A percentile compares a stretch with the other conserved stretches of the same genome.
Evolutionary conservation across 176 grass and related monocot genomes (phyloP).

Genomic region (Hordeum marinum): DNA sequence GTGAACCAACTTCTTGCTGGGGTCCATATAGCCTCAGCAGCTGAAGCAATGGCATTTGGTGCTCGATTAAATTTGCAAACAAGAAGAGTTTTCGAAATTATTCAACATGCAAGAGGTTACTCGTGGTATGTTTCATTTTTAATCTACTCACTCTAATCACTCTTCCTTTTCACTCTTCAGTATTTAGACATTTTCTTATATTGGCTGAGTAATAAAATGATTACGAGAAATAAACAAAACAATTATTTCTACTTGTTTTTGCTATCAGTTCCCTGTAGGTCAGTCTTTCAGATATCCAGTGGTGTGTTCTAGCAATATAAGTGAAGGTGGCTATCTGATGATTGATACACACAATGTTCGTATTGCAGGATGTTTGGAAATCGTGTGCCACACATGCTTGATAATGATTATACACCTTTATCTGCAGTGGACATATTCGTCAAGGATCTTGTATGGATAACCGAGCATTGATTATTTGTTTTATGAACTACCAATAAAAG

Average conservation of each 20-base stretch:
- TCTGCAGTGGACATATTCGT: conserved; percentile 98
- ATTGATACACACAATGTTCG: background rate
- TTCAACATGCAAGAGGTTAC: conserved; percentile 80
- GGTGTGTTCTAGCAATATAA: conserved; percentile 3
- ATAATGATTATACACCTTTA: conserved; percentile 88
- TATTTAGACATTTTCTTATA: conserved; percentile 7
- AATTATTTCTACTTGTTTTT: background rate
- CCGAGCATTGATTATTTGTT: conserved; percentile 3
- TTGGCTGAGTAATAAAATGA: background rate
- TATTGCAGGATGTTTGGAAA: conserved; percentile 98
- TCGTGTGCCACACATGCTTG: conserved; percentile 95
- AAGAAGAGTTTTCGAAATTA: conserved; percentile 80
- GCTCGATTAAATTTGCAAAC: conserved; percentile 74
- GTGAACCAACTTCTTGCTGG: conserved; percentile 98
- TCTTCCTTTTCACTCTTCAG: conserved; percentile 3
- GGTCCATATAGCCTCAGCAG: conserved; percentile 89
- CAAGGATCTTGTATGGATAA: conserved; percentile 88
- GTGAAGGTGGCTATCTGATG: conserved; percentile 8
- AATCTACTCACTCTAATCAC: background rate
- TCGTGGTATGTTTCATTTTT: conserved; percentile 69
- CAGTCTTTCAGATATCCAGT: background rate
- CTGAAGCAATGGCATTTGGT: conserved; percentile 92
- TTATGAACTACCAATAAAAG: conserved; percentile 9
- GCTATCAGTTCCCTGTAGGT: background rate
- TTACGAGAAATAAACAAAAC: background rate